Evolutionary conservation across 2,329 filamentous ascomycete genomes (phyloP).

Genomic region (Verticillium zaregamsianum): DNA sequence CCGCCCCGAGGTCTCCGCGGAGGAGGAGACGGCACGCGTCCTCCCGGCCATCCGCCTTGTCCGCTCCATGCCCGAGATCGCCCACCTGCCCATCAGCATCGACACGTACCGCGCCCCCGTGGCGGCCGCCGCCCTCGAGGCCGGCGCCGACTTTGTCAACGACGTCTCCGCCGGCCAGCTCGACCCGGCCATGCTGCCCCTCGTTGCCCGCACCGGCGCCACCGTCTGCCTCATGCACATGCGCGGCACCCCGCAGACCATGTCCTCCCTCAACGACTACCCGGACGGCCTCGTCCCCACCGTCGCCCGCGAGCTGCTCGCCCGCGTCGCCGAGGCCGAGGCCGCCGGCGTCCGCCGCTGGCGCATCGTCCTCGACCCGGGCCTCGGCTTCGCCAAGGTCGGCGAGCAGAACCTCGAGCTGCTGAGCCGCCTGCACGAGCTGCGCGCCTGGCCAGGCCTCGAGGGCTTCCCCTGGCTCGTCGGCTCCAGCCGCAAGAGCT

Average conservation of each 20-base stretch:
- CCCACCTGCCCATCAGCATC: constrained; percentile 70
- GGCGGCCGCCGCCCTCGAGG: constrained; percentile 68
- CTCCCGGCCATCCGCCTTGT: constrained; percentile 75
- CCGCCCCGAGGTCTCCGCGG: constrained; percentile 60
- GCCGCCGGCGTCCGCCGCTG: constrained; percentile 80
- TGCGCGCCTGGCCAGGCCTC: constrained; percentile 62
- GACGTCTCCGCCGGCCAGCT: constrained; percentile 82
- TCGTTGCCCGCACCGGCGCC: constrained; percentile 71
- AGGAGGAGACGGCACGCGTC: constrained; percentile 74
- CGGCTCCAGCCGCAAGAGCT: constrained; percentile 83
- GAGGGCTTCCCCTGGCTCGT: constrained; percentile 80
- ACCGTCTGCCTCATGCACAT: constrained; percentile 90
- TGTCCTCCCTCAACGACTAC: constrained; percentile 68
- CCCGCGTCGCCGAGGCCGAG: constrained; percentile 70
- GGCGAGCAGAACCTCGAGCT: constrained; percentile 77
- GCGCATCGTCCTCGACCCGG: constrained; percentile 93
- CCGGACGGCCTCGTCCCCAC: constrained; percentile 60
- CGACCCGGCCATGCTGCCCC: constrained; percentile 77
- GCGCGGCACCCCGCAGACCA: constrained; percentile 81
- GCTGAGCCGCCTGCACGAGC: constrained; percentile 60
- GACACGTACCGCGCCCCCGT: constrained; percentile 90
- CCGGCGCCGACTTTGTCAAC: constrained; percentile 90
- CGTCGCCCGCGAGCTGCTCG: constrained; percentile 63
- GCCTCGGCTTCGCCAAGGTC: constrained; percentile 90
- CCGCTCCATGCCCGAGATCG: constrained; percentile 59